These are phyloP conservation scores for Teratosphaeria epicoccoides DNA, from an alignment of 2,329 filamentous ascomycete genomes.

Conservation along the genomic window DNA sequence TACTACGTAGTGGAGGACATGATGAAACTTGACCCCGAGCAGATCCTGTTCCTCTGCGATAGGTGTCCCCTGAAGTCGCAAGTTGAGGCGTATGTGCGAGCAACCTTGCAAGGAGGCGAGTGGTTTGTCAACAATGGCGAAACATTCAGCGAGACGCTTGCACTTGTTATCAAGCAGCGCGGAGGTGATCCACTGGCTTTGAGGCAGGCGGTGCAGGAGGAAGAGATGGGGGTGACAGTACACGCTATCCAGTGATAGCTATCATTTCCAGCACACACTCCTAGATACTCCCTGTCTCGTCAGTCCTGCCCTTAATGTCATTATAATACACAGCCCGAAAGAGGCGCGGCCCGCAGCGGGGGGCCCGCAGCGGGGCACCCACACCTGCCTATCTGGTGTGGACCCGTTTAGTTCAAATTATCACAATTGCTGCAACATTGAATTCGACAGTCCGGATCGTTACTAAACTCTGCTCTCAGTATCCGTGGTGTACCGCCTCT, in stretches of 20 bases:
- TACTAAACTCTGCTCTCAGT: too few relatives aligned
- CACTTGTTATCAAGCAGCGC: conserved; percentile 45
- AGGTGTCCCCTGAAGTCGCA: conserved; percentile 46
- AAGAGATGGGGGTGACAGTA: conserved; percentile 57
- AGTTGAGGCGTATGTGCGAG: conserved; percentile 44
- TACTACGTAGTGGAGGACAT: conserved; percentile 56
- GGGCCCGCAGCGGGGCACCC: background rate
- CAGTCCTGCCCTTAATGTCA: background rate
- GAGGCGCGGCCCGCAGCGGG: background rate
- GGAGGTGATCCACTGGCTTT: conserved; percentile 46
- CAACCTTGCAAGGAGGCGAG: conserved; percentile 30
- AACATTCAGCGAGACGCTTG: conserved; percentile 50
- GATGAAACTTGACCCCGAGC: conserved; percentile 51
- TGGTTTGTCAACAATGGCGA: conserved; percentile 57
- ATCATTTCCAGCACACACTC: background rate
- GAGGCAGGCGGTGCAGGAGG: conserved; percentile 54
- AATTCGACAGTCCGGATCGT: too few relatives aligned
- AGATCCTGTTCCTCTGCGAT: conserved; percentile 48
- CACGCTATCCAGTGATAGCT: background rate
- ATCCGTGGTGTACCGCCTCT: too few relatives aligned
- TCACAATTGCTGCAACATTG: background rate
- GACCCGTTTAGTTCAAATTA: background rate
- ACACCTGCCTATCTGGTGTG: background rate
- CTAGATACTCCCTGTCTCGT: too few relatives aligned
- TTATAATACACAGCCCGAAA: background rate